Evolutionary conservation across 2,329 filamentous ascomycete genomes (phyloP), one percentile per base, ranked within the genome.

Genomic region (Phaeosphaeriaceae sp.): DNA sequence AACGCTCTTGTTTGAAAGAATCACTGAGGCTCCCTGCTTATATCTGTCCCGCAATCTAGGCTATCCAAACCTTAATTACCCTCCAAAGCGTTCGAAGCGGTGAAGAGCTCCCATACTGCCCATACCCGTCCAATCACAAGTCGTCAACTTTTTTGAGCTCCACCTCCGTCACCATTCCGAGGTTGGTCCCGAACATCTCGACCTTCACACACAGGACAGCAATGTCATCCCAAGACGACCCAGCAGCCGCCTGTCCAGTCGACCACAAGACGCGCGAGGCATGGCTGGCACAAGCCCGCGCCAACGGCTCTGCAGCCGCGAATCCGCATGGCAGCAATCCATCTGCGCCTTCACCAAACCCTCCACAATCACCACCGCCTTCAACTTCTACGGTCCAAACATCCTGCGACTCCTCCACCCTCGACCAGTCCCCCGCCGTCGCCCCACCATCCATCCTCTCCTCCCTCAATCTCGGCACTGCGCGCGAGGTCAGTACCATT

Each of bases 221-320:
- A 54, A 73, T 74, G 68, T 65, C 68, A 47, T 68, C 71, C 21
- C 51, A 67, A 51, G 69, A 77, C 53, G 77, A 80, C 10, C 60
- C 71, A 20, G 69, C 72, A 41, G 66, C 73, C 63, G 71, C 75
- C 57, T 98, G 95, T 72, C 95, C 95, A 5, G 92, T 98, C 71
- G 93, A 98, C 80, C 91, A 93, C 80, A 91, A 92, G 71, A 90
- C 92, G 52, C 90, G 95, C 70, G 90, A 93, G 70, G 88, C 90
- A 69, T 99, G 94, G 94, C 85, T 98, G 40, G 83, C 85, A 56
- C 88, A 92, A 73, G 88, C 89, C 42, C 86, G 73, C 80, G 84
- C 77, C 46, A 70, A 67, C 53, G 72, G 66, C 54, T 61, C 53
- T 36, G 58, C 57, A 56, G 48, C 58, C 2, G 56, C 60, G 55